Conservation (phyloP, 768 basidiomycete species). For the Macrolepiota dolichaula region DNA sequence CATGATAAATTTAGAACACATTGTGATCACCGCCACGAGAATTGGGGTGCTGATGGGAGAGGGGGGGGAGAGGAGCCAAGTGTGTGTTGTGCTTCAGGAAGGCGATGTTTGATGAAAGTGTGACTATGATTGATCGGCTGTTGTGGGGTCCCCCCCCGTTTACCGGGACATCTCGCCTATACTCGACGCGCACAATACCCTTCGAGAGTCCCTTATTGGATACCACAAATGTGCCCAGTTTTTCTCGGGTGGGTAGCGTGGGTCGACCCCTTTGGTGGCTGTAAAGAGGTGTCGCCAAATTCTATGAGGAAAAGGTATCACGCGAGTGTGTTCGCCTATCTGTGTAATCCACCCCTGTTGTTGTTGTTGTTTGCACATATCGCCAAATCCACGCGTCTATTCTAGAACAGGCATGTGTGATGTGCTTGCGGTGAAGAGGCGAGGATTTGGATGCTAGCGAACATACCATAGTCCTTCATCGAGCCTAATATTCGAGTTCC, state of each 20-base stretch:
- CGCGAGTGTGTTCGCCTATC: neutral
- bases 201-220: neutral
- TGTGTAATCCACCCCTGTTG: neutral
- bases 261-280: neutral
- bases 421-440: neutral
- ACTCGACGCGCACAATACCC: neutral
- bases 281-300: neutral
- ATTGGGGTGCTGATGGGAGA: constrained; percentile 11
- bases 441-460: neutral
- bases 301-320: neutral
- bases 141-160: neutral
- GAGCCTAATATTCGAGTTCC: neutral
- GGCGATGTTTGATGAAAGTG: neutral
- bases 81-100: neutral
- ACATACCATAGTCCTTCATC: neutral
- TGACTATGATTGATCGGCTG: constrained; percentile 6
- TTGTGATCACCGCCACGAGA: constrained; percentile 11
- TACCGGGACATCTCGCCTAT: neutral
- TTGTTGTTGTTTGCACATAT: too few relatives aligned
- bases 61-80: neutral
- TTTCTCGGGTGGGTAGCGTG: neutral
- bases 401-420: neutral
- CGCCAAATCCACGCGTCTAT: neutral
- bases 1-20: neutral
- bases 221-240: neutral